A percentile compares a stretch with the other conserved stretches of the same genome.
Evolutionary conservation across 2,329 filamentous ascomycete species (phyloP).

Genomic region (Ophidiomyces ophidiicola): DNA sequence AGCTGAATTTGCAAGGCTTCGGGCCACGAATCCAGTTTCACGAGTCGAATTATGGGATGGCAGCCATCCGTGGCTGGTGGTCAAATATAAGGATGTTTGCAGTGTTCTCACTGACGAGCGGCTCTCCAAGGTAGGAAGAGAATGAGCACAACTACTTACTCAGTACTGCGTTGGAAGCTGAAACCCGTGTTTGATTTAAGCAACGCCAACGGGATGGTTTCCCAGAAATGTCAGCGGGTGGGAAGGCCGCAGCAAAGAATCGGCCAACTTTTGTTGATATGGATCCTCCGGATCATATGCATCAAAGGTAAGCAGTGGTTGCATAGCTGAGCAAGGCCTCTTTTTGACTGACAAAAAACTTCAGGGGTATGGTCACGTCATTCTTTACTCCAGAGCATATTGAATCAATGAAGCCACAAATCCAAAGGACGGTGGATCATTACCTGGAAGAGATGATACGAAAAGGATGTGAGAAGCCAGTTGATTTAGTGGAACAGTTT

Average conservation of each 20-base stretch:
- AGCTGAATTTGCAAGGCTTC: slow-evolving; percentile 35
- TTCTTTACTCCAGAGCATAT: slow-evolving; percentile 34
- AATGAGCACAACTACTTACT: background rate
- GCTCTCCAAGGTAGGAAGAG: slow-evolving; percentile 34
- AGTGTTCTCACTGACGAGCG: slow-evolving; percentile 35
- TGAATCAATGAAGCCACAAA: slow-evolving; percentile 34
- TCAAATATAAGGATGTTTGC: slow-evolving; percentile 39
- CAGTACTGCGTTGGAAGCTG: background rate
- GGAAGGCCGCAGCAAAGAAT: slow-evolving; percentile 38
- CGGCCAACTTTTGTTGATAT: slow-evolving; percentile 43
- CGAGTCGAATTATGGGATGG: slow-evolving; percentile 38
- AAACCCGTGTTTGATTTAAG: slow-evolving; percentile 15
- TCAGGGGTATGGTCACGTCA: slow-evolving; percentile 37
- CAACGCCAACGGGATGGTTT: slow-evolving; percentile 35
- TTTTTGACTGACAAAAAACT: background rate
- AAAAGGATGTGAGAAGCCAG: slow-evolving; percentile 28
- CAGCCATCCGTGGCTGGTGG: slow-evolving; percentile 38
- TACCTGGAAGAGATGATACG: slow-evolving; percentile 33
- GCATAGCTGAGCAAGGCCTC: too few species aligned
- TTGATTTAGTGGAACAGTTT: slow-evolving; percentile 39
- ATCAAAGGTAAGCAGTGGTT: slow-evolving; percentile 28
- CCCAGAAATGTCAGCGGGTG: slow-evolving; percentile 38
- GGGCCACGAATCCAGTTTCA: slow-evolving; percentile 35
- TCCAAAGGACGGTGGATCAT: slow-evolving; percentile 36
- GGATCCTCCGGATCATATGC: slow-evolving; percentile 39